Evolutionary conservation across 129 eudicot species (phyloP), one percentile per base, ranked within the genome.

Genomic region (Dittrichia graveolens): DNA sequence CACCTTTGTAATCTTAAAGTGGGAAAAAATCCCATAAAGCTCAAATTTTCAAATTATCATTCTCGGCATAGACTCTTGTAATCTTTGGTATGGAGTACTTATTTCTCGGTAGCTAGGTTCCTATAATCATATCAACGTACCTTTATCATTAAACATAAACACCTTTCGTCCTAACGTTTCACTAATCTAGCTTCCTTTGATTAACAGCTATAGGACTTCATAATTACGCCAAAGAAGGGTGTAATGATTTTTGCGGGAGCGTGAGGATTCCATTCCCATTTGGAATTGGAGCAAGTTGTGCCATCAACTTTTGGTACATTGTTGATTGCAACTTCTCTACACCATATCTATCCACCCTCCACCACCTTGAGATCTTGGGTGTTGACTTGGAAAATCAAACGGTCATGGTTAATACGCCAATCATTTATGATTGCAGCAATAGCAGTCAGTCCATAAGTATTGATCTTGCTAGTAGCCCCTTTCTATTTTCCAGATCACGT

Each of bases 241-340:
- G 64, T 16, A 34, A 10, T 4, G 16, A 31, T 34, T 31, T 5
- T 2, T 58, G 64, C 14, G 64, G 43, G 16, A 34, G 35, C 42
- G 42, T 58, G 43, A 34, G 8, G 43, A 58, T 58, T 31, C 64
- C 64, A 9, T 58, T 1, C 43, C 64, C 64, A 31, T 58, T 58
- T 35, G 64, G 64, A 58, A 31, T 58, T 4, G 64, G 64, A 4
- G 16, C 16, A 1, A 11, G 8, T 9, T 58, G 64, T 34, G 10
- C 64, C 4, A 0, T 31, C 2, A 58, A 58, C 42, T n/a, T 7
- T 2, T 56, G 65, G 65, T 60, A 60, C 44, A 13, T 12, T 0
- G 44, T 60, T 60, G 65, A 60, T 35, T 60, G 65, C 45, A 37
- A 60, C 10, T 35, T 1, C 10, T 60, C 19, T 2, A 35, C 18